These are phyloP conservation scores for Solanum hybrid DNA, from an alignment of 305 asterid genomes.

Conservation along the genomic window DNA sequence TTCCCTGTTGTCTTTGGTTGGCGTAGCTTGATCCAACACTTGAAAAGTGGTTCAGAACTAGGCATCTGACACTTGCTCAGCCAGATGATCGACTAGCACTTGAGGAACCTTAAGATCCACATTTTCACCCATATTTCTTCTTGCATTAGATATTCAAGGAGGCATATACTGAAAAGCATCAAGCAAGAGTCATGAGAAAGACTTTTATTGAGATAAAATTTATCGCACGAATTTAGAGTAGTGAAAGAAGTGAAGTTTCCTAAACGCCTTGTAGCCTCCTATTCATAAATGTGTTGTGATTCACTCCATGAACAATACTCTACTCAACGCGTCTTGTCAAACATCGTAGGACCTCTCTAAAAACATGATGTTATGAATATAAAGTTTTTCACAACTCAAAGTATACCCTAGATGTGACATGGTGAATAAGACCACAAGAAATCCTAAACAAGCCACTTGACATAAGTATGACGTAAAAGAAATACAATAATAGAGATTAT, in stretches of 20 bases:
- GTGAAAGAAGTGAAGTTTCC: not conserved
- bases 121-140: not conserved
- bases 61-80: not conserved
- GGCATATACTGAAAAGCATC: not conserved
- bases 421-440: not conserved
- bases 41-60: too few species aligned
- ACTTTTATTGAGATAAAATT: too few species aligned
- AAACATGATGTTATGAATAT: not conserved
- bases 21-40: not conserved
- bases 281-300: not conserved
- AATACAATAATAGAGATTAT: not conserved
- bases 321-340: too few species aligned
- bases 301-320: not conserved
- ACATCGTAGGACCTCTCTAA: too few species aligned
- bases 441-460: not conserved
- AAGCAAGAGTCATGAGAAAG: not conserved
- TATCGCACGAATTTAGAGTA: not conserved
- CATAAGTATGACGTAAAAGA: not conserved
- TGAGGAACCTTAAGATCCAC: not conserved
- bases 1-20: not conserved
- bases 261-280: not conserved
- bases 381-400: not conserved
- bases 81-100: not conserved
- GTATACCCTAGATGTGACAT: not conserved
- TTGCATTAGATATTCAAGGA: not conserved